Evolutionary conservation across 2,329 filamentous ascomycete species (phyloP).

Genomic region (Colletotrichum plurivorum): DNA sequence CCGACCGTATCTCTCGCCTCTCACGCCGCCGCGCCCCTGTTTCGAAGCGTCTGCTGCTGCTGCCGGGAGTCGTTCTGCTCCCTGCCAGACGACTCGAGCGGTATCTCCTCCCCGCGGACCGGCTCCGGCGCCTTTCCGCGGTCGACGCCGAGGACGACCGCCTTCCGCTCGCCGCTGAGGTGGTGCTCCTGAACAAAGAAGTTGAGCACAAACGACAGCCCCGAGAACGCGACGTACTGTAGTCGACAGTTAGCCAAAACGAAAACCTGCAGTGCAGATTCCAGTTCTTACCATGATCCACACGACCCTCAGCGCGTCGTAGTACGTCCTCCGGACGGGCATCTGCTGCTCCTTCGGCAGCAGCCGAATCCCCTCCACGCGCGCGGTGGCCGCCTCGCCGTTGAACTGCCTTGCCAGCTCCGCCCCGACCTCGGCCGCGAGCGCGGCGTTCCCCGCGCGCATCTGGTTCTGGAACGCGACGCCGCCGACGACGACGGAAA

Average conservation of each 20-base stretch:
- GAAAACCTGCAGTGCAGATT: too few relatives aligned
- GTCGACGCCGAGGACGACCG: constrained; percentile 12
- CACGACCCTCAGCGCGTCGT: constrained; percentile 43
- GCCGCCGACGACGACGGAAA: constrained; percentile 79
- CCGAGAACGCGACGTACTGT: constrained; percentile 21
- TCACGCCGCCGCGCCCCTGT: too few relatives aligned
- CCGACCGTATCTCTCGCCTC: too few relatives aligned
- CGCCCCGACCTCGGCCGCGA: constrained; percentile 64
- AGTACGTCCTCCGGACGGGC: constrained; percentile 45
- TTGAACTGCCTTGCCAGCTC: constrained; percentile 66
- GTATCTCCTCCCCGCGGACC: not conserved
- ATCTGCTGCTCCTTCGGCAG: constrained; percentile 38
- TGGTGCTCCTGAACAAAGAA: constrained; percentile 16
- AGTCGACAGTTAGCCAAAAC: not conserved
- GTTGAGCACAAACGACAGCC: constrained; percentile 6
- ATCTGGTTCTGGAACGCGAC: constrained; percentile 85
- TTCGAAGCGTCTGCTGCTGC: not conserved
- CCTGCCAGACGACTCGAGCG: constrained; percentile 16
- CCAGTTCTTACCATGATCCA: constrained; percentile 50
- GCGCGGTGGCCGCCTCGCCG: constrained; percentile 63
- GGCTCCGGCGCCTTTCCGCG: not conserved
- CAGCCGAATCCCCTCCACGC: not conserved
- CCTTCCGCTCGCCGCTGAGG: constrained; percentile 19
- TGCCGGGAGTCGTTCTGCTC: not conserved
- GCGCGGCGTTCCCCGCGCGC: constrained; percentile 65